Evolutionary conservation across 116 monocot genomes (phyloP).

Genomic region (Phalaenopsis hybrid): DNA sequence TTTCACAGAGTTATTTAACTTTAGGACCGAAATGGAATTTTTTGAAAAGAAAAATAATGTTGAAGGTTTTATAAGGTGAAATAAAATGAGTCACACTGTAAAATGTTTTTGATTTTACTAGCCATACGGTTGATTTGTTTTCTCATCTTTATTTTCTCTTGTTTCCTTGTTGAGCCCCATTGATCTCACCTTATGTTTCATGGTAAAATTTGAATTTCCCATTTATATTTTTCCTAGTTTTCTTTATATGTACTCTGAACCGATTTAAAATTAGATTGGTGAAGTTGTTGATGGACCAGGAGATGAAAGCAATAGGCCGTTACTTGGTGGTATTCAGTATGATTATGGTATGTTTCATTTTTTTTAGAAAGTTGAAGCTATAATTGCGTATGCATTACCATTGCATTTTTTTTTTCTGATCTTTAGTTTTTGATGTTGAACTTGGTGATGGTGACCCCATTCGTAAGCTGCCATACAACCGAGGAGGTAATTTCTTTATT

Average conservation of each 20-base stretch:
- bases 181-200: background rate
- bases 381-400: background rate
- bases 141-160: background rate
- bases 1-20: background rate
- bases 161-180: background rate
- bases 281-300: conserved; percentile 98
- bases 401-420: conserved; percentile 2
- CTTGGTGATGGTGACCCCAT: conserved; percentile 97
- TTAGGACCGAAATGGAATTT: background rate
- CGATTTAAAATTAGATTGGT: conserved; percentile 56
- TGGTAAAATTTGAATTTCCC: background rate
- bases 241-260: background rate
- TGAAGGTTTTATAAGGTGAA: background rate
- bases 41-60: background rate
- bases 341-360: conserved; percentile 67
- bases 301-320: conserved; percentile 23
- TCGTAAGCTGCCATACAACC: conserved; percentile 86
- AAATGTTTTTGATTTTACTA: conserved; percentile 2
- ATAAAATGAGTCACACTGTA: background rate
- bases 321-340: conserved; percentile 67
- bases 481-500: conserved; percentile 43
- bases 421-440: conserved; percentile 93
- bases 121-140: background rate
- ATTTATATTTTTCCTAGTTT: background rate
- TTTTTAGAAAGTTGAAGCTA: conserved; percentile 4